Evolutionary conservation across 2,329 filamentous ascomycete genomes (phyloP).

Genomic region (Trichoderma sp.): DNA sequence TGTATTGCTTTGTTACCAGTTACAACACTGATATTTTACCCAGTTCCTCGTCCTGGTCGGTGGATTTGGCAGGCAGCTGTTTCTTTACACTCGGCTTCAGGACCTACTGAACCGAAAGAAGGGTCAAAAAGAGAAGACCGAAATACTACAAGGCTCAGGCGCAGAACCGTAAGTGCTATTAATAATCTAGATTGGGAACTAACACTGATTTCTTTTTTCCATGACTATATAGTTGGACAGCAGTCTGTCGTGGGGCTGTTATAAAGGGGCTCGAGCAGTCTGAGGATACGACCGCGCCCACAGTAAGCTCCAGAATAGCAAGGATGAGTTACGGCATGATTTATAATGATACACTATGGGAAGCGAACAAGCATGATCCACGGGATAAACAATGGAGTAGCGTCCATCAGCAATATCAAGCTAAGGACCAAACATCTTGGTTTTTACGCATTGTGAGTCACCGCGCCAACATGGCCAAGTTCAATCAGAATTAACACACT

Average conservation of each 20-base stretch:
- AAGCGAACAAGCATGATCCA: neutral
- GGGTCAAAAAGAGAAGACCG: neutral
- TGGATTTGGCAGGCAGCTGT: conserved; percentile 36
- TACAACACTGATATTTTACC: neutral
- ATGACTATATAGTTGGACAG: conserved; percentile 32
- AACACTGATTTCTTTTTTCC: neutral
- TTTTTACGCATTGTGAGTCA: conserved; percentile 26
- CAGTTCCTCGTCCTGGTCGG: conserved; percentile 41
- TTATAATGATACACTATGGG: neutral
- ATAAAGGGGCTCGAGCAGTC: conserved; percentile 24
- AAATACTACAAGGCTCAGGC: conserved; percentile 32
- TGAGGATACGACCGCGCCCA: neutral
- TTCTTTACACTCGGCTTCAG: conserved; percentile 28
- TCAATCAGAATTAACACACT: neutral
- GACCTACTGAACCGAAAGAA: accelerated
- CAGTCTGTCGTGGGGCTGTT: conserved; percentile 36
- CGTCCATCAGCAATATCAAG: no score
- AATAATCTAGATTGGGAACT: neutral
- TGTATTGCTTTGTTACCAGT: neutral
- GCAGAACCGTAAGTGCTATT: conserved; percentile 33
- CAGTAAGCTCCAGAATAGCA: conserved; percentile 26
- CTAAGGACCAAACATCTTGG: conserved; percentile 28
- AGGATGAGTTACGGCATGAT: conserved; percentile 29
- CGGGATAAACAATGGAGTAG: no score
- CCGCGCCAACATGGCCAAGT: accelerated